A percentile compares a stretch with the other conserved stretches of the same genome.
These are phyloP conservation scores for Yamadazyma triangularis DNA, from an alignment of 1,139 yeast species.

Conservation along the genomic window DNA sequence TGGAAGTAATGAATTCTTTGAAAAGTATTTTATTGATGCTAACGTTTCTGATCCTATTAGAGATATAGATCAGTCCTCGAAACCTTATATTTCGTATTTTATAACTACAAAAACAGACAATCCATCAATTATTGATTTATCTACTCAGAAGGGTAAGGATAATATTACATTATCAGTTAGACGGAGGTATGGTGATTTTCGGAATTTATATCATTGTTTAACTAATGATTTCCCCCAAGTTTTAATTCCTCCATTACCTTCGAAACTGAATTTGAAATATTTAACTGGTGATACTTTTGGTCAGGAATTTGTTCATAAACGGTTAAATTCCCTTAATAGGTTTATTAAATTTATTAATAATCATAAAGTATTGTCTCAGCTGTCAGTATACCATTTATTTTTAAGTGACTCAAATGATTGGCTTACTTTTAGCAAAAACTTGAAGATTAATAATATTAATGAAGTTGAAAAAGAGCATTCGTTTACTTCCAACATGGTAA, in stretches of 20 bases:
- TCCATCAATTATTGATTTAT: constrained; percentile 36
- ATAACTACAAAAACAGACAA: constrained; percentile 59
- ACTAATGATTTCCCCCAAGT: constrained; percentile 77
- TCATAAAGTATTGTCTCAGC: constrained; percentile 69
- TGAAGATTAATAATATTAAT: constrained; percentile 37
- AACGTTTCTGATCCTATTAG: constrained; percentile 70
- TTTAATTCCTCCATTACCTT: constrained; percentile 91
- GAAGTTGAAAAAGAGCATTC: constrained; percentile 19
- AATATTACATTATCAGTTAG: constrained; percentile 50
- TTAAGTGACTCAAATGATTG: constrained; percentile 75
- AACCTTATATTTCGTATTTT: constrained; percentile 76
- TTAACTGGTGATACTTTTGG: constrained; percentile 92
- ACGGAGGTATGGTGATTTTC: constrained; percentile 79
- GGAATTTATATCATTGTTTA: constrained; percentile 70
- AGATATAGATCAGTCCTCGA: constrained; percentile 70
- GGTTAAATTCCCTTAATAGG: constrained; percentile 79
- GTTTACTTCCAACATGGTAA: constrained; percentile 25
- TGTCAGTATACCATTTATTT: constrained; percentile 71
- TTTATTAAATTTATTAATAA: constrained; percentile 68
- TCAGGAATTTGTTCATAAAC: constrained; percentile 70
- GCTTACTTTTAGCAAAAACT: constrained; percentile 69
- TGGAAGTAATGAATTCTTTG: constrained; percentile 10
- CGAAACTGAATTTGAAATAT: constrained; percentile 85
- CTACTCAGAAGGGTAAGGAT: constrained; percentile 11
- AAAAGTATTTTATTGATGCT: constrained; percentile 28